These are phyloP conservation scores for Lichtheimia ramosa DNA, from an alignment of 371 early-diverging fungal species.

Conservation along the genomic window DNA sequence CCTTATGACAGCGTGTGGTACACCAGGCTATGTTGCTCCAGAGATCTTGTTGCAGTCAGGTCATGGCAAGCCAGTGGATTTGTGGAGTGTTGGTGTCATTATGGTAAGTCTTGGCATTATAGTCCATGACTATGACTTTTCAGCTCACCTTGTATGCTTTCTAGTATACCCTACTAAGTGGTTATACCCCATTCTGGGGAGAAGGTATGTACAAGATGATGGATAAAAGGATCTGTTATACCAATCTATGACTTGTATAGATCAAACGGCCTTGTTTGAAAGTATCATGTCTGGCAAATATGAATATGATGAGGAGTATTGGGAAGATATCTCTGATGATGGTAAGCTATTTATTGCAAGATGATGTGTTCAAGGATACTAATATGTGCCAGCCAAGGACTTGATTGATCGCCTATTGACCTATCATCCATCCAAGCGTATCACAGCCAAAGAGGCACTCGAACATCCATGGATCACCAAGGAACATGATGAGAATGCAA, in stretches of 20 bases:
- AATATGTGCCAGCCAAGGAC: constrained; percentile 67
- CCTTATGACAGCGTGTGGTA: constrained; percentile 82
- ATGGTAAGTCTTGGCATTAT: constrained; percentile 35
- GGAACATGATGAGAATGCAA: constrained; percentile 20
- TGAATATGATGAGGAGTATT: constrained; percentile 78
- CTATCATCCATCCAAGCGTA: constrained; percentile 68
- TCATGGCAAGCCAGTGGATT: constrained; percentile 72
- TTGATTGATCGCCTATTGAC: constrained; percentile 75
- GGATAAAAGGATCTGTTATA: not conserved
- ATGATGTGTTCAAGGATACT: not conserved
- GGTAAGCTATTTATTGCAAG: constrained; percentile 30
- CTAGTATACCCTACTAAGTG: constrained; percentile 80
- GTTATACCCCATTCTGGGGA: constrained; percentile 89
- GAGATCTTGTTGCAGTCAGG: constrained; percentile 76
- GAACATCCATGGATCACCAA: constrained; percentile 69
- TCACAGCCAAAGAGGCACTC: constrained; percentile 75
- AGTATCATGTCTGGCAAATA: constrained; percentile 71
- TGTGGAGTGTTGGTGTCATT: constrained; percentile 94
- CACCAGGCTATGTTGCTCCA: constrained; percentile 89
- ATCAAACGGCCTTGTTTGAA: constrained; percentile 11
- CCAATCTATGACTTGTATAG: not conserved
- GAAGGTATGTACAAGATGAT: constrained; percentile 34
- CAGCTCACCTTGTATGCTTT: not conserved
- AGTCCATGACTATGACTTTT: not conserved
- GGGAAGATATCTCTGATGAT: constrained; percentile 74